Evolutionary conservation across 257 asterid species (phyloP).

Genomic region (Scutellaria barbata): DNA sequence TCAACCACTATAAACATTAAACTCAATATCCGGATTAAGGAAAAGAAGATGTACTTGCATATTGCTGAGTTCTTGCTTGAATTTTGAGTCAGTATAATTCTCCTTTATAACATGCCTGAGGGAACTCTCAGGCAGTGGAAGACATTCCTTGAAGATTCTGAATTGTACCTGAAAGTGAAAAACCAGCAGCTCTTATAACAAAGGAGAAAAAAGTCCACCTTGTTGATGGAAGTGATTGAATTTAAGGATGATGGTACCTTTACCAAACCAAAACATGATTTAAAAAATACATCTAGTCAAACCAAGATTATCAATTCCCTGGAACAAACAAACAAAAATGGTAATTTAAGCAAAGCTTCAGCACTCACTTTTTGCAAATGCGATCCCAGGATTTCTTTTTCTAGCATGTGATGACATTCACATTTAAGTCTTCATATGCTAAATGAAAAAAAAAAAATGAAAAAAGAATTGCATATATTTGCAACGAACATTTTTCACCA

Average conservation of each 20-base stretch:
- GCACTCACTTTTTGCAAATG: constrained; percentile 8
- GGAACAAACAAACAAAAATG: neutral
- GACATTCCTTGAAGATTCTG: constrained; percentile 64
- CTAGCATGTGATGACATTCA: neutral
- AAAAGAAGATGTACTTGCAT: constrained; percentile 51
- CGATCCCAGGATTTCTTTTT: neutral
- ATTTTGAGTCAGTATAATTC: constrained; percentile 63
- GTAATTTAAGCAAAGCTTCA: constrained; percentile 1
- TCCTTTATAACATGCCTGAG: constrained; percentile 58
- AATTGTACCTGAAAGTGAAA: constrained; percentile 62
- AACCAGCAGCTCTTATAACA: constrained; percentile 31
- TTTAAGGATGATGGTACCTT: constrained; percentile 4
- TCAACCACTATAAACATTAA: no score
- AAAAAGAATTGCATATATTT: neutral
- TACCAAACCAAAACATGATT: constrained; percentile 16
- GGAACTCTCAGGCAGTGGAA: constrained; percentile 69
- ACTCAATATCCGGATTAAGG: neutral
- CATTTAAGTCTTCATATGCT: constrained; percentile 6
- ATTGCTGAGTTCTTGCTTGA: constrained; percentile 69
- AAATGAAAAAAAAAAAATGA: neutral
- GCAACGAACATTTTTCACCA: constrained; percentile 20
- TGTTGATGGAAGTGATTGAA: constrained; percentile 8
- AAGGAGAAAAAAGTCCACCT: constrained; percentile 5
- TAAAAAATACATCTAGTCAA: constrained; percentile 5
- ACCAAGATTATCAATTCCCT: constrained; percentile 19